These are phyloP conservation scores for Xerocomellus intermedius DNA, from an alignment of 768 basidiomycete species.

Conservation along the genomic window DNA sequence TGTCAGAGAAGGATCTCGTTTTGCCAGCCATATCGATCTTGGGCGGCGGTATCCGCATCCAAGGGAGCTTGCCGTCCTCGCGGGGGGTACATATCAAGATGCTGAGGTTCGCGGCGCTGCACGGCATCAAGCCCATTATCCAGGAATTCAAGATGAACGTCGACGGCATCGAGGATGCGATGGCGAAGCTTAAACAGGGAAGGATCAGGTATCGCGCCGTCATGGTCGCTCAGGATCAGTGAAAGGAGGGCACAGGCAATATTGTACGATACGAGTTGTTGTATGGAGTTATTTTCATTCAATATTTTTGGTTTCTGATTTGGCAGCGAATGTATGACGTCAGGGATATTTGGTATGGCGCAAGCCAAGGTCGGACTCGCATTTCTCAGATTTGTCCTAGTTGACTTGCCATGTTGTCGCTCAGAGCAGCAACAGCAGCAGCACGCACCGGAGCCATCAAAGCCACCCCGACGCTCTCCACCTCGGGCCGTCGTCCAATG, in stretches of 20 bases:
- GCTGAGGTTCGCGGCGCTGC: slow-evolving; percentile 34
- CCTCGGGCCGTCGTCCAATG: background rate
- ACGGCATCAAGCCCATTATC: slow-evolving; percentile 29
- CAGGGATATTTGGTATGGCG: slow-evolving; percentile 1
- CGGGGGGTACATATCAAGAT: slow-evolving; percentile 31
- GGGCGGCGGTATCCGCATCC: slow-evolving; percentile 21
- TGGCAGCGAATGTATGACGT: slow-evolving; percentile 15
- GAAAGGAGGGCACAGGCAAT: no score
- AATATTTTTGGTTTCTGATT: background rate
- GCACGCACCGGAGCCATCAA: background rate
- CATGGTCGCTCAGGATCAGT: slow-evolving; percentile 5
- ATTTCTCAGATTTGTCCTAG: background rate
- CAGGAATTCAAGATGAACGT: slow-evolving; percentile 34
- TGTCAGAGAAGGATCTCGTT: slow-evolving; percentile 20
- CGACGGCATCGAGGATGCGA: slow-evolving; percentile 30
- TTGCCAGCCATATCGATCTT: slow-evolving; percentile 22
- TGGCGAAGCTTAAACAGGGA: slow-evolving; percentile 26
- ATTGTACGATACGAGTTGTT: no score
- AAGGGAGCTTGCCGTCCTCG: slow-evolving; percentile 26
- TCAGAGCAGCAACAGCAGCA: slow-evolving; percentile 8
- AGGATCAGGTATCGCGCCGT: slow-evolving; percentile 34
- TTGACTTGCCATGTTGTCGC: slow-evolving; percentile 12
- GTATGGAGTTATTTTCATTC: no score
- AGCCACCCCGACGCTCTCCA: background rate
- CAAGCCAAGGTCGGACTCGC: background rate